Conservation (phyloP, 306 rosid species). For the Heteromeles arbutifolia region DNA sequence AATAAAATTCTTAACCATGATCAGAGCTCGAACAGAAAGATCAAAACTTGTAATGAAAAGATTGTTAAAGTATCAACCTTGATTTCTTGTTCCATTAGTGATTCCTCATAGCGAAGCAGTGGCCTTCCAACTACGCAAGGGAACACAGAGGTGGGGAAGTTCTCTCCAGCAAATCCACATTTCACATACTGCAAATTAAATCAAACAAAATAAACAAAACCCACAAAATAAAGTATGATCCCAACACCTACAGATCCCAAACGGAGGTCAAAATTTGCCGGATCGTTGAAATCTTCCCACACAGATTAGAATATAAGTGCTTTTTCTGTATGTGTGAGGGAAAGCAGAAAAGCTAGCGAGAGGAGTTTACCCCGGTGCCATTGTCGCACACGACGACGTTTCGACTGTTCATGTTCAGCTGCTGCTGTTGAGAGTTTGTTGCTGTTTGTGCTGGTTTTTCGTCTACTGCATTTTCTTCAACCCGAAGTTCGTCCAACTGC, state of each 20-base stretch:
- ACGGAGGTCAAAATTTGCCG: background rate
- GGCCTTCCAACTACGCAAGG: conserved; percentile 99
- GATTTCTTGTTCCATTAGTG: conserved; percentile 78
- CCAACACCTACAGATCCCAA: background rate
- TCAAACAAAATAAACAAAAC: background rate
- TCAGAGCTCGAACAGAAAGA: background rate
- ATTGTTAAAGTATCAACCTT: conserved; percentile 38
- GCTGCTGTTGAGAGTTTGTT: conserved; percentile 1
- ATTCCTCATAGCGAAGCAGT: conserved; percentile 94
- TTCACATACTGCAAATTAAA: conserved; percentile 70
- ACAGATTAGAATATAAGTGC: background rate
- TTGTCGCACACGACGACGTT: conserved; percentile 95
- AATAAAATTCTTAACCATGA: background rate
- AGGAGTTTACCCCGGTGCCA: conserved; percentile 77
- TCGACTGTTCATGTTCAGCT: conserved; percentile 55
- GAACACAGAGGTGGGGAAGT: conserved; percentile 89
- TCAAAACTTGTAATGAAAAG: background rate
- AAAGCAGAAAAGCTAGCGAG: background rate
- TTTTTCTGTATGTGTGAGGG: background rate
- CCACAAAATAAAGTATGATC: background rate
- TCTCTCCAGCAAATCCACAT: conserved; percentile 97
- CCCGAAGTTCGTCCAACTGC: conserved; percentile 22
- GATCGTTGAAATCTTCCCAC: background rate
- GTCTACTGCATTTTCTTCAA: conserved; percentile 5
- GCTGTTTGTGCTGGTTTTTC: background rate